Conservation (phyloP, 2,329 filamentous ascomycete species). For the Ceratocystis cubensis region DNA sequence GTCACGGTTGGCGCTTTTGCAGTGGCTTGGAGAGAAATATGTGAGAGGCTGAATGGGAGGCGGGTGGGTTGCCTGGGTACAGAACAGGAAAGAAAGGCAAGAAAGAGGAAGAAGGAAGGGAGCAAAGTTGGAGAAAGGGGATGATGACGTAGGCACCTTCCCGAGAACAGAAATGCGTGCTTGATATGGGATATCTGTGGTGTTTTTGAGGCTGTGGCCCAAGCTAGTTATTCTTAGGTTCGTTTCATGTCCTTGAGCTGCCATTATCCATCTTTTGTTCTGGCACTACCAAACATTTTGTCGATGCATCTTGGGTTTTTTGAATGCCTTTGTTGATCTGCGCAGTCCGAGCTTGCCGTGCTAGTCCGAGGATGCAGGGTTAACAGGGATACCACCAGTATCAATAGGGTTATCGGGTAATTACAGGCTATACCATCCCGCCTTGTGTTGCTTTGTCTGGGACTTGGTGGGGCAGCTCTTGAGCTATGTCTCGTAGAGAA, state of each 20-base stretch:
- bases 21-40: background rate
- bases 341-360: background rate
- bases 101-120: background rate
- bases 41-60: background rate
- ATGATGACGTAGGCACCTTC: constrained; percentile 6
- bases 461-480: constrained; percentile 10
- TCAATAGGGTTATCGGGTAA: background rate
- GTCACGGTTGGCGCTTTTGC: background rate
- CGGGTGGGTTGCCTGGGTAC: background rate
- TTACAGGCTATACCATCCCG: background rate
- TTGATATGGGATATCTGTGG: background rate
- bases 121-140: background rate
- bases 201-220: background rate
- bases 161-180: background rate
- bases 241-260: too few species aligned
- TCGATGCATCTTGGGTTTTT: background rate
- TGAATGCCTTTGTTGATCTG: too few species aligned
- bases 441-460: background rate
- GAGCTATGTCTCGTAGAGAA: background rate
- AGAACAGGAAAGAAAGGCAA: background rate
- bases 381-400: background rate
- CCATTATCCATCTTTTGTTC: too few species aligned
- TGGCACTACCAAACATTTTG: background rate
- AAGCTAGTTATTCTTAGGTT: too few species aligned
- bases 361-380: background rate